phyloP scores from a whole-genome alignment of 1,139 yeast species.

The Blastobotrys raffinosifermentans region DNA sequence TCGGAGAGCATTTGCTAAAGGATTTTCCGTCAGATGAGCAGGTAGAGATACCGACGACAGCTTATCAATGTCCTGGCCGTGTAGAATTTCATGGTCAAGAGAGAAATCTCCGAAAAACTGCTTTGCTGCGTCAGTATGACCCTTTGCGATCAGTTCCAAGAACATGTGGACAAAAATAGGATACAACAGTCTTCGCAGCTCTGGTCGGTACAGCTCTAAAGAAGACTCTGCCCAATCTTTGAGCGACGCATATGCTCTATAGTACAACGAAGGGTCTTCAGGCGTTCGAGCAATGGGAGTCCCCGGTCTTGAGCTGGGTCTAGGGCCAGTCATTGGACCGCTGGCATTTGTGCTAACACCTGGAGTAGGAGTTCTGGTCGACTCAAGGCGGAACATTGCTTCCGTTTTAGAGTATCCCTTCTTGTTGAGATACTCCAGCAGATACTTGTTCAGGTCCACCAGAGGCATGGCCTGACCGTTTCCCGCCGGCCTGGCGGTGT shows the following conservation, averaged over 20 bases:
- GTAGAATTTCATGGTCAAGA: constrained; percentile 67
- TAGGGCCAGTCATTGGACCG: constrained; percentile 13
- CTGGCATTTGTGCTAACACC: constrained; percentile 11
- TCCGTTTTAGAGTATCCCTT: constrained; percentile 94
- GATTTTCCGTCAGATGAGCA: constrained; percentile 79
- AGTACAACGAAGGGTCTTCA: constrained; percentile 53
- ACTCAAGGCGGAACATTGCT: constrained; percentile 86
- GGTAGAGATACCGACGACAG: constrained; percentile 70
- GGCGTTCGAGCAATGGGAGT: constrained; percentile 3
- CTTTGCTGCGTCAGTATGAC: constrained; percentile 57
- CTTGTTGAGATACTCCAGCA: constrained; percentile 83
- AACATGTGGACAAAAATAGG: constrained; percentile 90
- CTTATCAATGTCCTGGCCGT: constrained; percentile 68
- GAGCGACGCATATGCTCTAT: constrained; percentile 71
- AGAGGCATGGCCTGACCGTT: constrained; percentile 13
- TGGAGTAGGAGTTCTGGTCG: constrained; percentile 64
- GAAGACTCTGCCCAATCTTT: constrained; percentile 90
- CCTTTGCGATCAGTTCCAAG: constrained; percentile 66
- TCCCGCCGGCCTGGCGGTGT: constrained; percentile 7
- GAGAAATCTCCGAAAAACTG: constrained; percentile 69
- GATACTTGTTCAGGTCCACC: constrained; percentile 79
- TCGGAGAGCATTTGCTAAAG: constrained; percentile 69
- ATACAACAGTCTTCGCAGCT: constrained; percentile 71
- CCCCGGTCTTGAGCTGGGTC: constrained; percentile 11
- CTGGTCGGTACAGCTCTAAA: constrained; percentile 86